These are phyloP conservation scores for Hagleromyces aurorensis DNA, from an alignment of 805 yeast species.

Conservation along the genomic window DNA sequence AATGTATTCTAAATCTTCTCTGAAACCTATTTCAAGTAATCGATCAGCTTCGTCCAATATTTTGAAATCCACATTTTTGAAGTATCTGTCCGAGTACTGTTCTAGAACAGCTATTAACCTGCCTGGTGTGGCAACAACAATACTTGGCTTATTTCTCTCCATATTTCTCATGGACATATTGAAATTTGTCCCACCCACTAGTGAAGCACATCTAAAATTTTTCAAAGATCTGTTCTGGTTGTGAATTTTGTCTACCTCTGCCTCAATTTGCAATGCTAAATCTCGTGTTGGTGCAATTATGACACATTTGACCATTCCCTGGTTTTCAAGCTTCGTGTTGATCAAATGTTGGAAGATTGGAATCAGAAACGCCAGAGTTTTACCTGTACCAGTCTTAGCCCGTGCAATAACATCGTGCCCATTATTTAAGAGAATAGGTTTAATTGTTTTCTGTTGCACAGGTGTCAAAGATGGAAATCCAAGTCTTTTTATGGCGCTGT, in stretches of 20 bases:
- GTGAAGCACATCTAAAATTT: slow-evolving; percentile 37
- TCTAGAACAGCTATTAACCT: slow-evolving; percentile 60
- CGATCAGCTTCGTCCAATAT: slow-evolving; percentile 92
- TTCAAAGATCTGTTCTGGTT: slow-evolving; percentile 20
- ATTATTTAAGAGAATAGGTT: slow-evolving; percentile 45
- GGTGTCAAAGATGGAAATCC: slow-evolving; percentile 52
- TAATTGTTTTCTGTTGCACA: slow-evolving; percentile 58
- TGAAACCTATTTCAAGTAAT: slow-evolving; percentile 73
- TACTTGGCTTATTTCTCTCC: slow-evolving; percentile 36
- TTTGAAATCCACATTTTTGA: slow-evolving; percentile 50
- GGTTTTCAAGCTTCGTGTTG: slow-evolving; percentile 24
- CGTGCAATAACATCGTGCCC: slow-evolving; percentile 56
- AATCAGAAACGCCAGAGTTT: slow-evolving; percentile 80
- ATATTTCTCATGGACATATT: slow-evolving; percentile 31
- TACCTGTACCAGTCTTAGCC: slow-evolving; percentile 95
- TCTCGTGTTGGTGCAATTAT: slow-evolving; percentile 88
- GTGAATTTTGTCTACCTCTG: slow-evolving; percentile 48
- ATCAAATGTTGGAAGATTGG: slow-evolving; percentile 60
- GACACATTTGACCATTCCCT: slow-evolving; percentile 46
- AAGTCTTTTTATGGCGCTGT: slow-evolving; percentile 34
- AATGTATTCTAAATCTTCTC: slow-evolving; percentile 52
- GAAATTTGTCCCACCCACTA: slow-evolving; percentile 63
- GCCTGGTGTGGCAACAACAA: slow-evolving; percentile 87
- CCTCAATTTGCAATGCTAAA: slow-evolving; percentile 73
- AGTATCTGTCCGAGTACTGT: slow-evolving; percentile 36